Evolutionary conservation across 2,329 filamentous ascomycete genomes (phyloP).

Genomic region (Talaromyces sp.): DNA sequence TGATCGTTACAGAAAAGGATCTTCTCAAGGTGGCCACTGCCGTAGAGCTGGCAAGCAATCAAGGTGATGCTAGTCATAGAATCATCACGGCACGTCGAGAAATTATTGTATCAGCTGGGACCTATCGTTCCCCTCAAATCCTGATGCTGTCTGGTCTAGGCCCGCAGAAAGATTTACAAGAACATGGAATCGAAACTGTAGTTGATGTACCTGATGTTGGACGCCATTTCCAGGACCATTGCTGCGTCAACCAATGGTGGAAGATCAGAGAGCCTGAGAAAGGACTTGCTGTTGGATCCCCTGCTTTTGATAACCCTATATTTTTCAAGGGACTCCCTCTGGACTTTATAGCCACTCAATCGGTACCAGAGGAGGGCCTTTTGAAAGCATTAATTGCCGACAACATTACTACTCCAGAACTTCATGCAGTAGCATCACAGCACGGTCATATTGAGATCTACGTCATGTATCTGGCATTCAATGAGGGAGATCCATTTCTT

Average conservation of each 20-base stretch:
- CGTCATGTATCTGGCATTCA: background rate
- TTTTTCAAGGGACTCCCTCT: constrained; percentile 4
- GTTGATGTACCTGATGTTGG: constrained; percentile 25
- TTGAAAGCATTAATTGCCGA: constrained; percentile 1
- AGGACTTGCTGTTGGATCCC: constrained; percentile 1
- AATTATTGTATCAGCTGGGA: constrained; percentile 45
- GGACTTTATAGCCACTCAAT: constrained; percentile 8
- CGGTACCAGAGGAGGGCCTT: constrained; percentile 1
- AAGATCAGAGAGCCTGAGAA: constrained; percentile 10
- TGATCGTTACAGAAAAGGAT: background rate
- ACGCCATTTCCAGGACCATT: constrained; percentile 46
- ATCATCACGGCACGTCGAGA: constrained; percentile 35
- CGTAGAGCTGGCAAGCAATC: background rate
- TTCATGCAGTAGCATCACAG: background rate
- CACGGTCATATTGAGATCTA: background rate
- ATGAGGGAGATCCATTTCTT: background rate
- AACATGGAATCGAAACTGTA: constrained; percentile 25
- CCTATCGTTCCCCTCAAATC: constrained; percentile 42
- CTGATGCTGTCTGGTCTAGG: constrained; percentile 33
- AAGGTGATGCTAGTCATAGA: background rate
- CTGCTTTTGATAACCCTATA: background rate
- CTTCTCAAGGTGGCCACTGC: constrained; percentile 3
- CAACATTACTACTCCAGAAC: background rate
- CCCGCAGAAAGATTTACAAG: constrained; percentile 27
- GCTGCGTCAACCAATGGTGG: constrained; percentile 10